These are phyloP conservation scores for Physcomitrium patens DNA, from an alignment of 225 moss, liverwort and hornwort species.

Conservation along the genomic window DNA sequence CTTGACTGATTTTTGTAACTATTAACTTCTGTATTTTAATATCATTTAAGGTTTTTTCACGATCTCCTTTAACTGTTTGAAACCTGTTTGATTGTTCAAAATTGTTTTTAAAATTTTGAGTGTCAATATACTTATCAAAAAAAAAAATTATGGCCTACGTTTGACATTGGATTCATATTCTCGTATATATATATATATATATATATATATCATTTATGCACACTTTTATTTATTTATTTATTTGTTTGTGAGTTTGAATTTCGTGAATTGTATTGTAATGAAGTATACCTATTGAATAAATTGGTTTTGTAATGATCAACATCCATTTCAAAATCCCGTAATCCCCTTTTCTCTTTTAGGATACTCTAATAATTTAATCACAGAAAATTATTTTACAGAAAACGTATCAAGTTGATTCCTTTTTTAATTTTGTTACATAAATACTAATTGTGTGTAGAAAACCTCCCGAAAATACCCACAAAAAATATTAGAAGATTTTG, in stretches of 20 bases:
- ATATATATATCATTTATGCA: too few species aligned
- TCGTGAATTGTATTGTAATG: neutral
- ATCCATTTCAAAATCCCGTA: conserved; percentile 22
- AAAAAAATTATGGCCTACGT: too few species aligned
- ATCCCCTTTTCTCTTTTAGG: neutral
- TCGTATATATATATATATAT: too few species aligned
- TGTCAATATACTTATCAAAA: too few species aligned
- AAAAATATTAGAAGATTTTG: too few species aligned
- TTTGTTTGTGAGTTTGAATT: neutral
- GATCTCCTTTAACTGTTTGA: conserved; percentile 2
- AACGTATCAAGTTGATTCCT: too few species aligned
- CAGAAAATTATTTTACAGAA: too few species aligned
- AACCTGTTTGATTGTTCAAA: conserved; percentile 1
- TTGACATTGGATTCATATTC: too few species aligned
- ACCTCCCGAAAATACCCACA: too few species aligned
- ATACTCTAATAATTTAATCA: neutral
- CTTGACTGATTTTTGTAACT: conserved; percentile 30
- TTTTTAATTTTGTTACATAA: too few species aligned
- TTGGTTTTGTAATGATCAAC: conserved; percentile 5
- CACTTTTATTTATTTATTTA: neutral
- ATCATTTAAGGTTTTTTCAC: conserved; percentile 23
- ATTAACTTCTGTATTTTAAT: conserved; percentile 20
- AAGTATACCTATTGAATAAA: conserved; percentile 21
- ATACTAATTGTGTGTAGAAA: too few species aligned
- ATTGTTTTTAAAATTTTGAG: too few species aligned